Evolutionary conservation across 192 early-diverging fungal species (phyloP).

Genomic region (Coemansia sp.): DNA sequence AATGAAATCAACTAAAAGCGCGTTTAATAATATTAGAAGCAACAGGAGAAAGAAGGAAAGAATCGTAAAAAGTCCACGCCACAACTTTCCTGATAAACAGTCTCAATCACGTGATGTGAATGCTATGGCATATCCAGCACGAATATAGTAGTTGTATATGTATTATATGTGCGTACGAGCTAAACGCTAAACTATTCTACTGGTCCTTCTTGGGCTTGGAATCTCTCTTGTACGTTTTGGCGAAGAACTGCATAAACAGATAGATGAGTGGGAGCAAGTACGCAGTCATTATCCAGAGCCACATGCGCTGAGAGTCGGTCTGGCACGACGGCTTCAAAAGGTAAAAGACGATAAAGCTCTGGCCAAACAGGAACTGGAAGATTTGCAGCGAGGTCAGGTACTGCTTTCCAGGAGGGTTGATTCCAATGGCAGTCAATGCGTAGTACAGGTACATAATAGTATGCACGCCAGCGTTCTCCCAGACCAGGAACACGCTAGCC

Average conservation of each 20-base stretch:
- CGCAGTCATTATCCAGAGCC: conserved; percentile 61
- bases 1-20: background rate
- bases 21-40: no score
- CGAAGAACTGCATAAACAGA: conserved; percentile 80
- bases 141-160: no score
- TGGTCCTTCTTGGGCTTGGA: conserved; percentile 13
- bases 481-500: conserved; percentile 77
- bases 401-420: conserved; percentile 76
- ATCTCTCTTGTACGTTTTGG: conserved; percentile 59
- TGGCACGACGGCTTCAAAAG: conserved; percentile 60
- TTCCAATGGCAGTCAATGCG: conserved; percentile 65
- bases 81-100: background rate
- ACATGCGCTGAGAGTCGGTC: conserved; percentile 55
- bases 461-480: conserved; percentile 79
- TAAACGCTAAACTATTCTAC: background rate
- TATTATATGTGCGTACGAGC: background rate
- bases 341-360: conserved; percentile 60
- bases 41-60: no score
- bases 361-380: conserved; percentile 78
- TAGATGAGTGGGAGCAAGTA: conserved; percentile 77
- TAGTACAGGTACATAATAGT: conserved; percentile 88
- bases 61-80: no score
- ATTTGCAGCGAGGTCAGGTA: conserved; percentile 84
- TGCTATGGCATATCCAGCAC: background rate
- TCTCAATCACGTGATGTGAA: background rate